These are phyloP conservation scores for Serendipita vermifera DNA, from an alignment of 768 basidiomycete species.

Conservation along the genomic window DNA sequence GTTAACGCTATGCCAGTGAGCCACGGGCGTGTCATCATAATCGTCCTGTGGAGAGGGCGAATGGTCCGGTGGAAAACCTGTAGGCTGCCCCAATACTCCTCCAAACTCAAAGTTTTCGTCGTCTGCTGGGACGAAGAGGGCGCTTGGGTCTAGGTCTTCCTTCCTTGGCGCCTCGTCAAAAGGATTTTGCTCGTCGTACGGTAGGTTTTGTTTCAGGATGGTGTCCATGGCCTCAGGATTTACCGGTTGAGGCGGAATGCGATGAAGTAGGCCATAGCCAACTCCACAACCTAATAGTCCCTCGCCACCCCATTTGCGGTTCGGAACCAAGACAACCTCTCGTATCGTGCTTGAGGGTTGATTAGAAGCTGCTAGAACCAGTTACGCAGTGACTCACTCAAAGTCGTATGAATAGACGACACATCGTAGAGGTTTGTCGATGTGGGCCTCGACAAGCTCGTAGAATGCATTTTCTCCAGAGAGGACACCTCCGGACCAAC, in stretches of 20 bases:
- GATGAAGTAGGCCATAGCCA: conserved; percentile 85
- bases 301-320: conserved; percentile 95
- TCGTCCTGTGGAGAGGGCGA: background rate
- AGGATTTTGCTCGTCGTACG: conserved; percentile 41
- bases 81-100: conserved; percentile 2
- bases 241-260: conserved; percentile 68
- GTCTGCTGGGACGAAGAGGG: conserved; percentile 55
- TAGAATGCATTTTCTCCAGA: conserved; percentile 92
- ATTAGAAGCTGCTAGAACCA: conserved; percentile 12
- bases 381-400: conserved; percentile 46
- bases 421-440: conserved; percentile 84
- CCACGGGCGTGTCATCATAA: conserved; percentile 3
- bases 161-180: conserved; percentile 9
- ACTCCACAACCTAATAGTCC: conserved; percentile 92
- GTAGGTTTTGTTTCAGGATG: conserved; percentile 31
- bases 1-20: conserved; percentile 27
- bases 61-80: background rate
- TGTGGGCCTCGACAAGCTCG: conserved; percentile 84
- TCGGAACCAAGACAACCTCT: conserved; percentile 89
- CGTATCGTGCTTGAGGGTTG: conserved; percentile 54
- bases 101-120: conserved; percentile 11
- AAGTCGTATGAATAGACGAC: conserved; percentile 97
- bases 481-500: conserved; percentile 90
- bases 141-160: conserved; percentile 1
- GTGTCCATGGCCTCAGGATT: conserved; percentile 33